Evolutionary conservation across 2,329 filamentous ascomycete species (phyloP).

Genomic region (Colletotrichum falcatum): DNA sequence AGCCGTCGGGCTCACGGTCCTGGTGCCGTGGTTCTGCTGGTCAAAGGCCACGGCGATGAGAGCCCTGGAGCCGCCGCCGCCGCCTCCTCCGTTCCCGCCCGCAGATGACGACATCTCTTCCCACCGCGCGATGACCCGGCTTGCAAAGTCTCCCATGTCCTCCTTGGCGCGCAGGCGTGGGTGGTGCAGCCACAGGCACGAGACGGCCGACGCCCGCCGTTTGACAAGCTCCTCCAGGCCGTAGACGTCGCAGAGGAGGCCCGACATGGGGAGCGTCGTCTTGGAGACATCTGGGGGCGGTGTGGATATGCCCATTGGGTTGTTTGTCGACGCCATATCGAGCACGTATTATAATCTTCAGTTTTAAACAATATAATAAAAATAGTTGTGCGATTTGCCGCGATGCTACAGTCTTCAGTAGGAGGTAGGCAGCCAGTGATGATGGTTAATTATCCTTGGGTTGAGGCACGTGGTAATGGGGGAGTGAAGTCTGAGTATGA

Average conservation of each 20-base stretch:
- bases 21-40: constrained; percentile 89
- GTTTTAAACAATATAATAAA: background rate
- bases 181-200: constrained; percentile 93
- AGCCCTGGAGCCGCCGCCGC: constrained; percentile 55
- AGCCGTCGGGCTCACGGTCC: constrained; percentile 73
- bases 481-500: constrained; percentile 5
- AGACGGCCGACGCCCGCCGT: constrained; percentile 64
- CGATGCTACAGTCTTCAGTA: background rate
- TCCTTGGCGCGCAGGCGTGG: constrained; percentile 78
- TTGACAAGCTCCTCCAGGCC: constrained; percentile 78
- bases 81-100: background rate
- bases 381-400: background rate
- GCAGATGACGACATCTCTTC: constrained; percentile 43
- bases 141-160: constrained; percentile 81
- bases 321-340: constrained; percentile 45
- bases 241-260: constrained; percentile 83
- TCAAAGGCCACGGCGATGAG: constrained; percentile 89
- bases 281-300: constrained; percentile 67
- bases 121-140: constrained; percentile 76
- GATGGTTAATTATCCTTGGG: background rate
- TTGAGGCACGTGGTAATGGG: background rate
- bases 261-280: constrained; percentile 78
- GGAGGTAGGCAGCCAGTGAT: background rate
- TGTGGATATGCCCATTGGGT: constrained; percentile 47
- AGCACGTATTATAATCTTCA: background rate